A percentile compares a stretch with the other conserved stretches of the same genome.
Conservation (phyloP, 768 basidiomycete species). For the Kwoniella sp. region DNA sequence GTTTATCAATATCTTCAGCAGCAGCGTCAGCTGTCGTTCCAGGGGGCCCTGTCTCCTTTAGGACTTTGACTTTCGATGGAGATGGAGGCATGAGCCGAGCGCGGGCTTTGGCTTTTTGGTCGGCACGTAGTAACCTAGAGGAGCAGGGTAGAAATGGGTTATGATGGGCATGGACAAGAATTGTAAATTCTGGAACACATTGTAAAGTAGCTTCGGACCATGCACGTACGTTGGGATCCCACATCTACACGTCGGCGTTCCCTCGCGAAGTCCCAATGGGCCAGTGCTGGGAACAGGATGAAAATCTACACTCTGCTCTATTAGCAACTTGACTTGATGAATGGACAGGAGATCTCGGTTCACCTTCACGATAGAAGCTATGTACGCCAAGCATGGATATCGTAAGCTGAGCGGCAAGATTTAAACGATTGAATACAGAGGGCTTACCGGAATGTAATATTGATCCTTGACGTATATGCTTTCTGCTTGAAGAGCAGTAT, state of each 20-base stretch:
- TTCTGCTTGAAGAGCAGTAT: constrained; percentile 39
- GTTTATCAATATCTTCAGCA: neutral
- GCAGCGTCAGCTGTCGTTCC: neutral
- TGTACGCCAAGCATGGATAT: neutral
- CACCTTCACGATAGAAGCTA: constrained; percentile 30
- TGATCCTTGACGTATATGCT: constrained; percentile 49
- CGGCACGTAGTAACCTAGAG: constrained; percentile 51
- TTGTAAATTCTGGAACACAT: neutral
- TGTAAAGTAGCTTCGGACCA: neutral
- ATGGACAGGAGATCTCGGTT: no score
- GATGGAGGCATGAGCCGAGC: constrained; percentile 19
- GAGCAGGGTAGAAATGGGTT: neutral
- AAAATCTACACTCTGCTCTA: constrained; percentile 42
- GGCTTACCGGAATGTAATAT: constrained; percentile 54
- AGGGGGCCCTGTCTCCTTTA: neutral
- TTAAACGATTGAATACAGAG: no score
- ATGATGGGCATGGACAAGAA: no score
- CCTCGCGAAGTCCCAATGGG: constrained; percentile 36
- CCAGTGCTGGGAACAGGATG: constrained; percentile 39
- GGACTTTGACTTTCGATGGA: neutral
- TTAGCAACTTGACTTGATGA: neutral
- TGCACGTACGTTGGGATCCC: constrained; percentile 52
- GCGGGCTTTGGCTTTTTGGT: constrained; percentile 55
- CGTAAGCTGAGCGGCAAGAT: neutral
- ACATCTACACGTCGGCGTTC: constrained; percentile 53